Conservation (phyloP, 2,329 filamentous ascomycete genomes). For the Neoarthrinium moseri region DNA sequence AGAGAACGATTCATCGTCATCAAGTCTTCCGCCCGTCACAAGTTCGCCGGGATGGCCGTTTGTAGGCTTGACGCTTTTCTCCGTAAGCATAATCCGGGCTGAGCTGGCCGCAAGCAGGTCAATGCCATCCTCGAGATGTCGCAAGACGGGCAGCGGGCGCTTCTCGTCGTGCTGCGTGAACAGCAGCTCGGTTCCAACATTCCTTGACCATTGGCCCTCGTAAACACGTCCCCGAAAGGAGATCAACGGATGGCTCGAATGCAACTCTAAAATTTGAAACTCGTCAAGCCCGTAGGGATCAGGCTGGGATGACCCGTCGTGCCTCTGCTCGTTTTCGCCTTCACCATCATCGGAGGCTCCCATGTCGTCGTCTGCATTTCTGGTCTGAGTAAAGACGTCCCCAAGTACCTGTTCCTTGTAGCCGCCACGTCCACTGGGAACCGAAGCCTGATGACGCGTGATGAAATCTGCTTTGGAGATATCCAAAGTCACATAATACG, state of each 20-base stretch:
- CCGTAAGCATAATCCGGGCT: conserved; percentile 67
- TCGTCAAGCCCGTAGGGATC: conserved; percentile 35
- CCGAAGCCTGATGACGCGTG: conserved; percentile 37
- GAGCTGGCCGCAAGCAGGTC: conserved; percentile 72
- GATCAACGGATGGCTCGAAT: conserved; percentile 73
- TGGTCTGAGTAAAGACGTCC: conserved; percentile 15
- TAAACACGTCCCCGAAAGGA: conserved; percentile 79
- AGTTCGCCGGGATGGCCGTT: conserved; percentile 12
- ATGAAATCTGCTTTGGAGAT: conserved; percentile 60
- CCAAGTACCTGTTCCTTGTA: conserved; percentile 40
- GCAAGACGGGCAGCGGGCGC: conserved; percentile 42
- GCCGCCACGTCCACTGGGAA: conserved; percentile 39
- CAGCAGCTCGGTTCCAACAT: conserved; percentile 81
- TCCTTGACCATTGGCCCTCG: conserved; percentile 76
- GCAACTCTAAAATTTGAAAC: conserved; percentile 82
- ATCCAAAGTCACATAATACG: conserved; percentile 63
- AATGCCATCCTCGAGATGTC: conserved; percentile 56
- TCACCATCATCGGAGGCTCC: no score
- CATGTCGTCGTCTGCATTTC: conserved; percentile 12
- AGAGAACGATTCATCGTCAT: conserved; percentile 17
- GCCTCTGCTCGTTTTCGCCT: no score
- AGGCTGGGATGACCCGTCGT: no score
- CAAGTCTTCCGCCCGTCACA: no score
- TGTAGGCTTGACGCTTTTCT: conserved; percentile 55
- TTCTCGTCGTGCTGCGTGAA: conserved; percentile 54